Base-by-base conservation (phyloP, 495 filamentous ascomycete species). In the Penicillium fimorum region DNA sequence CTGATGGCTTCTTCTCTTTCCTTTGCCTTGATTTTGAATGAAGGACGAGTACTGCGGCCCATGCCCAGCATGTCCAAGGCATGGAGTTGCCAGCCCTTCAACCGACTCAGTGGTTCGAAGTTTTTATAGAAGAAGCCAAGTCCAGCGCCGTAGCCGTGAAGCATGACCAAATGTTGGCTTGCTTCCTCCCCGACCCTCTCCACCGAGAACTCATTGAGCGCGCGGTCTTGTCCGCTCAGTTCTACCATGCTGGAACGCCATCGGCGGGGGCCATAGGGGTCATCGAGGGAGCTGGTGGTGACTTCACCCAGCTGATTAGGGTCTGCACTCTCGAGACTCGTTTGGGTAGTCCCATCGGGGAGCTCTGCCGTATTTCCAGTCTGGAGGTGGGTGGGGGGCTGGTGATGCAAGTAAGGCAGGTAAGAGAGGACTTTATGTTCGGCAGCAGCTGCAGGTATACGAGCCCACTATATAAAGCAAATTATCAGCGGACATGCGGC, bases 81-180 rank as follows among this genome's bases (percentile, higher is more conserved):
- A 68, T 90, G 96, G 18, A 98, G 71, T 66, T 89, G 91, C 93
- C 93, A 96, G 15, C 91, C 91, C 50, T 79, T 75, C 3, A 83
- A 69, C 11, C 91, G 84, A 53, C 83, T 91, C 38, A 98, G 72
- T 5, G 85, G 84, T 66, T 97, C 94, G 53, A 96, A 97, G 65
- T 97, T 97, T 70, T 92, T 90, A 76, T 97, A 98, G 77, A 96
- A 98, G 68, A 97, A 97, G 5, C 91, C 94, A 4, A 98, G 76
- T 0, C 94, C 94, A 1, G 94, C 94, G 38, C 95, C 95, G 70
- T 97, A 97, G 37, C 94, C 94, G 67, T 98, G 94, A 12, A 98
- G 77, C 87, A 98, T 96, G 20, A 98, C 92, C n/a, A 98, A 77
- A 54, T 92, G 92, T 48, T 92, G 84, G 11, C 88, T 85, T 6